Percentiles rank a stretch among this genome's conserved stretches.
Evolutionary conservation across 805 yeast species (phyloP).

Genomic region (Kuraishia borneana): DNA sequence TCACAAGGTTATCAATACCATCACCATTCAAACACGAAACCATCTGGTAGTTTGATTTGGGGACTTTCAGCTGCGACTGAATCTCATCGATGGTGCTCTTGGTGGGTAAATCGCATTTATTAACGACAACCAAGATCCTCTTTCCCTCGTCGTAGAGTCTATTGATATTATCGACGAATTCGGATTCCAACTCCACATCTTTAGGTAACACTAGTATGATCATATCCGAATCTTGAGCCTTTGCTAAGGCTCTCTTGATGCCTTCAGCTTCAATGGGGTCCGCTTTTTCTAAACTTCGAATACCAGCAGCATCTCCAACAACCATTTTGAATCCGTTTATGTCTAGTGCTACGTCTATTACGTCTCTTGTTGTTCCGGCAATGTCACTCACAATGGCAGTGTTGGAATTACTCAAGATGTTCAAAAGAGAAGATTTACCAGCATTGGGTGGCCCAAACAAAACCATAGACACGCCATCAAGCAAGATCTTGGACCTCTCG

Average conservation of each 20-base stretch:
- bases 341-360: conserved; percentile 72
- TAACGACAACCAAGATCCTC: conserved; percentile 35
- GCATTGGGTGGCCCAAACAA: conserved; percentile 92
- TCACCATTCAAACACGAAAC: conserved; percentile 51
- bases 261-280: conserved; percentile 73
- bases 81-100: conserved; percentile 20
- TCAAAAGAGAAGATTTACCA: conserved; percentile 84
- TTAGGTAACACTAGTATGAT: conserved; percentile 54
- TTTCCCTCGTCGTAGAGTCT: conserved; percentile 16
- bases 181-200: conserved; percentile 21
- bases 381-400: conserved; percentile 85
- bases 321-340: conserved; percentile 76
- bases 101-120: conserved; percentile 50
- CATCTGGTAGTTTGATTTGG: conserved; percentile 13
- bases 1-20: conserved; percentile 44
- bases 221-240: conserved; percentile 52
- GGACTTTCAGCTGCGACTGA: conserved; percentile 19
- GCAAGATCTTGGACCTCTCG: conserved; percentile 47
- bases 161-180: conserved; percentile 26
- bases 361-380: conserved; percentile 92
- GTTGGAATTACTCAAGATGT: conserved; percentile 63
- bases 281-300: conserved; percentile 34
- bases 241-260: conserved; percentile 59
- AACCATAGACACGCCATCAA: conserved; percentile 62
- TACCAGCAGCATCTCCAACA: conserved; percentile 90